Evolutionary conservation across 805 yeast genomes (phyloP).

Genomic region (Saccharomycopsis babjevae): DNA sequence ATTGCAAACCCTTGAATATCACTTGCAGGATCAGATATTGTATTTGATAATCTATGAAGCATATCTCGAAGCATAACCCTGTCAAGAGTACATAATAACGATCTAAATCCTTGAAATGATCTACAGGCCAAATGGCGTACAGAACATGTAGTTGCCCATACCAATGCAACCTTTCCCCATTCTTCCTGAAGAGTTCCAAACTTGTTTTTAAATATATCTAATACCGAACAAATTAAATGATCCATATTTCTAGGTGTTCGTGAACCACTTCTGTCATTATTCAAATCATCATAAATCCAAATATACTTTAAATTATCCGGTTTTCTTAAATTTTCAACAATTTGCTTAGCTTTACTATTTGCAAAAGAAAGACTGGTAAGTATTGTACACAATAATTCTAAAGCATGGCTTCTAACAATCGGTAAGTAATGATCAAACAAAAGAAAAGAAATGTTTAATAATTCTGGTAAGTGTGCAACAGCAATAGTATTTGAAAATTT

Average conservation of each 20-base stretch:
- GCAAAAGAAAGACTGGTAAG: constrained; percentile 51
- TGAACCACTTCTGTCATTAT: constrained; percentile 66
- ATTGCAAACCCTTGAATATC: constrained; percentile 95
- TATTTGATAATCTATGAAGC: constrained; percentile 86
- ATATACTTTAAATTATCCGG: constrained; percentile 34
- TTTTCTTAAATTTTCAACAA: constrained; percentile 47
- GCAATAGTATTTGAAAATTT: constrained; percentile 39
- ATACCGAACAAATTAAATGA: constrained; percentile 48
- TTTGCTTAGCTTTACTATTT: constrained; percentile 42
- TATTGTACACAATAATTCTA: constrained; percentile 60
- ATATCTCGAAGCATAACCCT: constrained; percentile 85
- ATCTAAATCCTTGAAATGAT: constrained; percentile 86
- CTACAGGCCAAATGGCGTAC: constrained; percentile 95
- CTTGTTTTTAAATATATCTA: constrained; percentile 43
- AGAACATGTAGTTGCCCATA: constrained; percentile 97
- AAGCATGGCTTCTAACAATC: constrained; percentile 77
- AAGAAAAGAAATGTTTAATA: constrained; percentile 72
- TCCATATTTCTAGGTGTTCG: constrained; percentile 85
- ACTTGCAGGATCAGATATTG: constrained; percentile 77
- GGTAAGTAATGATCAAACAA: constrained; percentile 80
- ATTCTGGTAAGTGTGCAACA: constrained; percentile 50
- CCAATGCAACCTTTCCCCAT: constrained; percentile 77
- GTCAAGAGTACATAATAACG: constrained; percentile 71
- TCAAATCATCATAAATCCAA: constrained; percentile 85
- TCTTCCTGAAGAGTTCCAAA: constrained; percentile 52